Conservation (phyloP, 2,329 filamentous ascomycete species). For the Aspergillus calidoustus region DNA sequence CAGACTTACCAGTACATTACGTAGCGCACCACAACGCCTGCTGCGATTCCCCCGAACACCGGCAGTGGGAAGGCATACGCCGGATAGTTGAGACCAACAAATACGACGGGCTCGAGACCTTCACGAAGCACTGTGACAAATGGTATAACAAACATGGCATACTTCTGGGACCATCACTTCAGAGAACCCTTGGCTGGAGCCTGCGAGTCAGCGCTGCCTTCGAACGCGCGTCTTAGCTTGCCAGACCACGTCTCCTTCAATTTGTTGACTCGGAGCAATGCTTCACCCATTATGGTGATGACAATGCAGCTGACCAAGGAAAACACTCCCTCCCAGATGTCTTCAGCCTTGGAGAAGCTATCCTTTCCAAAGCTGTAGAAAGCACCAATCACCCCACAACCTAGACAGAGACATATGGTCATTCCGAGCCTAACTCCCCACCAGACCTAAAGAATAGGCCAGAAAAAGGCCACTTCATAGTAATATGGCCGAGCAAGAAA, state of each 20-base stretch:
- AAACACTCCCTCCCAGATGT: constrained; percentile 63
- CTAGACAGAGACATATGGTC: constrained; percentile 67
- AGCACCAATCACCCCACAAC: constrained; percentile 70
- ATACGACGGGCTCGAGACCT: constrained; percentile 25
- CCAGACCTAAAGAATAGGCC: constrained; percentile 62
- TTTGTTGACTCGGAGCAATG: constrained; percentile 79
- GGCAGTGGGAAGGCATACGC: constrained; percentile 53
- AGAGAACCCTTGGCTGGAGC: constrained; percentile 51
- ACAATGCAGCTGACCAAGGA: constrained; percentile 76
- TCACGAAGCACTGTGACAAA: constrained; percentile 66
- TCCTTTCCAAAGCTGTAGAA: constrained; percentile 73
- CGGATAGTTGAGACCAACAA: constrained; percentile 61
- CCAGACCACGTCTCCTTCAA: constrained; percentile 86
- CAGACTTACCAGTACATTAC: neutral
- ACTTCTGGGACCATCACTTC: constrained; percentile 73
- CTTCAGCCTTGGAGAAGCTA: constrained; percentile 61
- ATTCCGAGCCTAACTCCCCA: constrained; percentile 66
- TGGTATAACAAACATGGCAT: constrained; percentile 82
- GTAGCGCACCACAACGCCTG: constrained; percentile 52
- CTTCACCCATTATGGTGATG: constrained; percentile 80
- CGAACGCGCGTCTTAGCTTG: constrained; percentile 74
- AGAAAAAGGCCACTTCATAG: neutral
- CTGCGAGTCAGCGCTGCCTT: constrained; percentile 44
- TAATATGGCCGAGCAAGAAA: too few species aligned
- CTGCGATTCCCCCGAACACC: constrained; percentile 31